These are phyloP conservation scores for Apostasia ramifera DNA, from an alignment of 106 monocot species.

Conservation along the genomic window DNA sequence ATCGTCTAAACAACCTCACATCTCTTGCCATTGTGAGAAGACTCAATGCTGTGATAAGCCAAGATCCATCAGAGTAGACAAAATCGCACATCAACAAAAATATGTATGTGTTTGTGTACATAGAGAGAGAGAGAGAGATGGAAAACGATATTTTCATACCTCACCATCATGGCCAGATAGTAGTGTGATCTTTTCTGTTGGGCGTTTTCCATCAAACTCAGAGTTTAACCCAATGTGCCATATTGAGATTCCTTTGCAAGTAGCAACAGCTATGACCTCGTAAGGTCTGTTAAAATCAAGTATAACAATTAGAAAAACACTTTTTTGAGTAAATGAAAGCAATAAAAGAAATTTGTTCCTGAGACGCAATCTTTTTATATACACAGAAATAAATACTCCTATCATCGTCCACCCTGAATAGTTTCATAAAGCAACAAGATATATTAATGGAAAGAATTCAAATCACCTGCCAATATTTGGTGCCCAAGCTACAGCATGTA, in stretches of 20 bases:
- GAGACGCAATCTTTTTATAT: too few species aligned
- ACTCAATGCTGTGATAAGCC: too few species aligned
- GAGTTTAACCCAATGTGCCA: constrained; percentile 70
- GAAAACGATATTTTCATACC: constrained; percentile 27
- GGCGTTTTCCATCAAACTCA: constrained; percentile 55
- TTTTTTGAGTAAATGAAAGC: too few species aligned
- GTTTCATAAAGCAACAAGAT: too few species aligned
- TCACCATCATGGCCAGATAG: constrained; percentile 87
- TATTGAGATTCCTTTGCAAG: constrained; percentile 82
- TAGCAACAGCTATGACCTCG: constrained; percentile 82
- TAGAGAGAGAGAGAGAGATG: not conserved
- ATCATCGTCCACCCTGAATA: too few species aligned
- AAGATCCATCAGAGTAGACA: too few species aligned
- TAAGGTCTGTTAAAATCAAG: constrained; percentile 49
- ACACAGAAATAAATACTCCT: too few species aligned
- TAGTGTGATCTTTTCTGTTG: constrained; percentile 62
- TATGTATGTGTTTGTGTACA: not conserved
- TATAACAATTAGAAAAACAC: too few species aligned
- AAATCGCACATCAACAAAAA: too few species aligned
- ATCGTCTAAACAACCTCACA: too few species aligned
- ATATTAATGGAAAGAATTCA: not conserved
- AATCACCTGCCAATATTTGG: constrained; percentile 88
- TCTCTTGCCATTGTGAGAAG: too few species aligned
- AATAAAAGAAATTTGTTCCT: too few species aligned
- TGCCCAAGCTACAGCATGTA: constrained; percentile 91